Percentiles rank a stretch among this genome's conserved stretches.
Conservation (phyloP, 1,139 yeast genomes). For the Saccharomyces hybrid region DNA sequence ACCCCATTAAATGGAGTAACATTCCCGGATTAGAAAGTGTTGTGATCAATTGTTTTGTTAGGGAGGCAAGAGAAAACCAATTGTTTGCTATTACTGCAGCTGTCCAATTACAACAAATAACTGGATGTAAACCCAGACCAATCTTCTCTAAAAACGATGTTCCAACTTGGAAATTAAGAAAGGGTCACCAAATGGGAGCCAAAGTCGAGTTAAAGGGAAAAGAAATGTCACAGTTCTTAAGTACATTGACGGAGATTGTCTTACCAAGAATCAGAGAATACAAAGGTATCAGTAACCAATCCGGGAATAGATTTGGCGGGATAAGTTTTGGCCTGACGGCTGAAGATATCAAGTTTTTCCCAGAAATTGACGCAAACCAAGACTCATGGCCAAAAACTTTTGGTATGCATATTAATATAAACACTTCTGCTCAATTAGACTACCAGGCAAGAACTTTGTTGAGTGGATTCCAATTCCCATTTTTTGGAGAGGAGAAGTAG, state of each 20-base stretch:
- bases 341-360: constrained; percentile 75
- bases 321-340: constrained; percentile 77
- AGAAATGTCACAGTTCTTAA: constrained; percentile 77
- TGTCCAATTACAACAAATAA: constrained; percentile 82
- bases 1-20: constrained; percentile 56
- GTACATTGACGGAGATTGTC: constrained; percentile 85
- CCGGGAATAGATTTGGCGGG: constrained; percentile 85
- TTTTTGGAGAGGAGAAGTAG: constrained; percentile 27
- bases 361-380: constrained; percentile 86
- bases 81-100: constrained; percentile 73
- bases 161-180: constrained; percentile 80
- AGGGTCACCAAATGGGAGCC: constrained; percentile 90
- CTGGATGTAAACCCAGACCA: constrained; percentile 76
- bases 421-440: constrained; percentile 86
- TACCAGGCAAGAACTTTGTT: constrained; percentile 83
- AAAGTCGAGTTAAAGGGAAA: constrained; percentile 71
- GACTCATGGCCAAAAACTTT: constrained; percentile 84
- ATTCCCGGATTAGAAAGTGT: constrained; percentile 65
- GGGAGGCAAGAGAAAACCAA: constrained; percentile 63
- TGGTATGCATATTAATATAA: constrained; percentile 80
- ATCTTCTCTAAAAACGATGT: constrained; percentile 73
- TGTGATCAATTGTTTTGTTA: constrained; percentile 68
- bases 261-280: constrained; percentile 89
- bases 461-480: constrained; percentile 79
- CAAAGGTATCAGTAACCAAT: constrained; percentile 61